phyloP scores from a whole-genome alignment of 768 basidiomycete genomes.

The Scleroderma citrinum region DNA sequence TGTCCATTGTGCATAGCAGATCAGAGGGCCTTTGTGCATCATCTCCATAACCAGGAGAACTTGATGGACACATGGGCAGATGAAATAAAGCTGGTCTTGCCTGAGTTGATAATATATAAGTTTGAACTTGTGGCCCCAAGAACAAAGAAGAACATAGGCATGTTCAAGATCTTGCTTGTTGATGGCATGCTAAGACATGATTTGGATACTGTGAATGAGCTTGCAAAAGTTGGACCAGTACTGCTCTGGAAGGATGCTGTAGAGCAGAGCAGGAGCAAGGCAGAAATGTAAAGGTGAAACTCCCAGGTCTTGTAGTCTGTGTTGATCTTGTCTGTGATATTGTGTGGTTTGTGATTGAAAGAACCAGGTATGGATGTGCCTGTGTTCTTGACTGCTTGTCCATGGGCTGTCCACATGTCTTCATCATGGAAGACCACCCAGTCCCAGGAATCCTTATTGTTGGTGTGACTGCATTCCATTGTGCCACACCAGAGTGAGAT shows the following conservation, averaged over 20 bases:
- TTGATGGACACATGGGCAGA: constrained; percentile 21
- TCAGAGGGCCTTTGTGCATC: constrained; percentile 11
- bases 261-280: neutral
- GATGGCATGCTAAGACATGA: constrained; percentile 1
- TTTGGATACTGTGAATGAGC: neutral
- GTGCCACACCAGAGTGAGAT: constrained; percentile 1
- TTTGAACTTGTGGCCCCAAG: constrained; percentile 25
- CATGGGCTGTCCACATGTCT: neutral
- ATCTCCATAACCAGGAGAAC: neutral
- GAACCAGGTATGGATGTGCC: constrained; percentile 12
- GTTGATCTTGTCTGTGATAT: neutral
- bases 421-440: neutral
- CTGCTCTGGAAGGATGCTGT: neutral
- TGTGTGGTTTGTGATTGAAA: constrained; percentile 16
- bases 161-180: neutral
- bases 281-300: neutral
- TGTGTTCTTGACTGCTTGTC: constrained; percentile 7
- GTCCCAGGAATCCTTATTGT: neutral
- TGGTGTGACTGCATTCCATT: constrained; percentile 2
- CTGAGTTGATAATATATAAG: constrained; percentile 18
- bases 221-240: neutral
- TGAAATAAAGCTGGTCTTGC: constrained; percentile 22
- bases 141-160: constrained; percentile 1
- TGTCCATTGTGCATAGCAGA: constrained; percentile 23
- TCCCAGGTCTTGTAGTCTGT: neutral